These are phyloP conservation scores for Fonsecaea pedrosoi DNA, from an alignment of 2,329 filamentous ascomycete species.

Conservation along the genomic window DNA sequence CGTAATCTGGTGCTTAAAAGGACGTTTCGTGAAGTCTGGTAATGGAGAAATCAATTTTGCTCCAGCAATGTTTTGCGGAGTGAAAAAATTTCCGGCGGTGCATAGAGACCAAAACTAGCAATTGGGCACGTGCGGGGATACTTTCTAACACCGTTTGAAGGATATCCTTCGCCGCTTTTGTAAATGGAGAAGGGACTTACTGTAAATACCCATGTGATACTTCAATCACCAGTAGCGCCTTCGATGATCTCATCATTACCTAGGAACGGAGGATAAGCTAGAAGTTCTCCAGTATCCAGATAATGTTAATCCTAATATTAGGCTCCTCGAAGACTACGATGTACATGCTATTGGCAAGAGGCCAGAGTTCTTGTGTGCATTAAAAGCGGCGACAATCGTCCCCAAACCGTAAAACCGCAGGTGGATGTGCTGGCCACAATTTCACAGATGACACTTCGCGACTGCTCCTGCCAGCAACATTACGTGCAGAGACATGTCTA, in stretches of 20 bases:
- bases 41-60: not conserved
- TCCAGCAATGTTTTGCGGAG: slow-evolving; percentile 1
- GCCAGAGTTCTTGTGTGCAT: no score
- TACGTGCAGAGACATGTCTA: slow-evolving; percentile 24
- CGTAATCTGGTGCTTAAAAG: not conserved
- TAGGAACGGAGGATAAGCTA: no score
- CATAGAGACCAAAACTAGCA: slow-evolving; percentile 30
- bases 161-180: no score
- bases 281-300: no score
- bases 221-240: no score
- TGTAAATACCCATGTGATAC: no score
- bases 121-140: not conserved
- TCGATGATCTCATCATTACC: no score
- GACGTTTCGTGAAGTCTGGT: not conserved
- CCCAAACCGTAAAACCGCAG: not conserved
- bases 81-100: slow-evolving; percentile 31
- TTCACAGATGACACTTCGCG: not conserved
- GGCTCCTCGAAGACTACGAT: no score
- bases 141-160: not conserved
- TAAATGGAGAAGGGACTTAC: no score
- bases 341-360: no score
- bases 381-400: no score
- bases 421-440: not conserved
- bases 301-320: no score
- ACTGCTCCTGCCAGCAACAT: not conserved